A percentile compares a stretch with the other conserved stretches of the same genome.
phyloP scores from a whole-genome alignment of 1,139 yeast species.

The Blastobotrys indianensis region DNA sequence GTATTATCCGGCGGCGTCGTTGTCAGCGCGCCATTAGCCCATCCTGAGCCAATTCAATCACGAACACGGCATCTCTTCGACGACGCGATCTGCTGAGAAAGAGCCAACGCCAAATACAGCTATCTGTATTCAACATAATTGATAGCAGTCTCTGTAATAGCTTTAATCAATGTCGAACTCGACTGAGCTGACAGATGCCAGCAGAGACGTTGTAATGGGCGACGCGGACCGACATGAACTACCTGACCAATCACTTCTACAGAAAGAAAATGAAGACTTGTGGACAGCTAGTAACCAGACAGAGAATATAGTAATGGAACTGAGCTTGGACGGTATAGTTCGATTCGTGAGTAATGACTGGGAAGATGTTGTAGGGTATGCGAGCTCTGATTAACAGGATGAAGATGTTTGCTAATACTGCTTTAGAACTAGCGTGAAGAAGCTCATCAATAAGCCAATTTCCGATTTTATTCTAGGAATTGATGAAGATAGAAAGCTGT shows the following conservation, averaged over 20 bases:
- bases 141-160: too few relatives aligned
- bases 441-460: slow-evolving; percentile 55
- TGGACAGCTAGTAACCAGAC: slow-evolving; percentile 55
- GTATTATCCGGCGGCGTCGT: too few relatives aligned
- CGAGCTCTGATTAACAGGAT: neutral
- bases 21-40: too few relatives aligned
- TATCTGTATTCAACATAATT: too few relatives aligned
- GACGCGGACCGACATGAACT: too few relatives aligned
- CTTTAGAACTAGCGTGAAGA: slow-evolving; percentile 51
- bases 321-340: slow-evolving; percentile 74
- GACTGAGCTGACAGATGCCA: too few relatives aligned
- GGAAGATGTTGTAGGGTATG: slow-evolving; percentile 54
- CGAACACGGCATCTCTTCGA: too few relatives aligned
- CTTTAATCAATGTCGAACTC: too few relatives aligned
- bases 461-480: slow-evolving; percentile 62
- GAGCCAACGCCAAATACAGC: too few relatives aligned
- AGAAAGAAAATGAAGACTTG: slow-evolving; percentile 27
- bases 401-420: neutral
- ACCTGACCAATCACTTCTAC: neutral
- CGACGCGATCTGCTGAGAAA: too few relatives aligned
- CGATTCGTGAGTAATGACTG: slow-evolving; percentile 69
- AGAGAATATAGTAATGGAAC: slow-evolving; percentile 80
- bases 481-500: slow-evolving; percentile 59
- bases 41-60: too few relatives aligned
- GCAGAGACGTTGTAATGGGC: too few relatives aligned